phyloP scores from a whole-genome alignment of 208 protist species.

The Leishmania amazonensis region DNA sequence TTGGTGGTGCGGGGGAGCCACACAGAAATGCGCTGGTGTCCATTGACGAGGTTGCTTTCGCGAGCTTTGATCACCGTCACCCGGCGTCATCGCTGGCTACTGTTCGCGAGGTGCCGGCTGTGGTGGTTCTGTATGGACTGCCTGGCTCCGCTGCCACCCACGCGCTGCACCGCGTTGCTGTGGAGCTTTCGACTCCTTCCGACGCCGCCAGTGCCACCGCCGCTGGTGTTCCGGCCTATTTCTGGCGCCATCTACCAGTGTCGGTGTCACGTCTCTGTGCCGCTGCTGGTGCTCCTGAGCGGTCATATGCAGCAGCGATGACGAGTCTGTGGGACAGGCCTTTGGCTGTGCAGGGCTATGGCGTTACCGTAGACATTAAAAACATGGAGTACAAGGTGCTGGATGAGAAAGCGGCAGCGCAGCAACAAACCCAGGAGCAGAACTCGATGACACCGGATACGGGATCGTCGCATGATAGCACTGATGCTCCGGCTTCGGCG shows the following conservation, averaged over 20 bases:
- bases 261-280: conserved; percentile 30
- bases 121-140: conserved; percentile 68
- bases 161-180: conserved; percentile 28
- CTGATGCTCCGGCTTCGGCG: background rate
- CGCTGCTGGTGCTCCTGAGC: background rate
- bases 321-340: conserved; percentile 35
- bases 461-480: background rate
- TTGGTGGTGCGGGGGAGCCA: background rate
- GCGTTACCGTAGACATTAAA: conserved; percentile 95
- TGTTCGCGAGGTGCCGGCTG: background rate
- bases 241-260: conserved; percentile 70
- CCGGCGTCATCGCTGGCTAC: background rate
- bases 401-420: conserved; percentile 72
- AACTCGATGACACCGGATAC: background rate
- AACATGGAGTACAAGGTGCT: conserved; percentile 97
- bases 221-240: conserved; percentile 18
- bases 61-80: conserved; percentile 13
- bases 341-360: conserved; percentile 92
- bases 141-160: conserved; percentile 44
- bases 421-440: conserved; percentile 20
- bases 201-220: background rate
- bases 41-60: conserved; percentile 4
- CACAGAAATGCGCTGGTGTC: background rate
- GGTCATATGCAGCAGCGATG: background rate
- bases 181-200: conserved; percentile 11